phyloP scores from a whole-genome alignment of 208 protist genomes.

The Leishmania guyanensis region DNA sequence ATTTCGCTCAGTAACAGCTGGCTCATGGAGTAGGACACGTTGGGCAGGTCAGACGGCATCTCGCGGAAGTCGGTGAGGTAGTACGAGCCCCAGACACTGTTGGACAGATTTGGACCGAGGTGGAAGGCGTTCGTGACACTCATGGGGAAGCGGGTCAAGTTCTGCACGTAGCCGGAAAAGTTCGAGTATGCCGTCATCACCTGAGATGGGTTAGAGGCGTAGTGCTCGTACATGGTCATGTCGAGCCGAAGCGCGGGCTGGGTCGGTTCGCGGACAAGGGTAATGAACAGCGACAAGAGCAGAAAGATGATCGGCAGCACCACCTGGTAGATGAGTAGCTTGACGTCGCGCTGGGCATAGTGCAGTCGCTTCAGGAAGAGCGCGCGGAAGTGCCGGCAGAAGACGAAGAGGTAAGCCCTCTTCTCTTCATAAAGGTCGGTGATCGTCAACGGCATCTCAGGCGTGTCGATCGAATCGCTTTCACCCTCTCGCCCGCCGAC shows the following conservation, averaged over 20 bases:
- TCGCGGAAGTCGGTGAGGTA: slow-evolving; percentile 33
- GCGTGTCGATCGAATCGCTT: background rate
- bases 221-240: slow-evolving; percentile 66
- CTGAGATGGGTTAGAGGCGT: slow-evolving; percentile 44
- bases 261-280: slow-evolving; percentile 48
- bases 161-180: slow-evolving; percentile 14
- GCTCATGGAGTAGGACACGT: slow-evolving; percentile 47
- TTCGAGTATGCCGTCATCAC: slow-evolving; percentile 40
- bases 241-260: slow-evolving; percentile 67
- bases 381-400: slow-evolving; percentile 68
- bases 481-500: slow-evolving; percentile 10
- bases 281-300: slow-evolving; percentile 72
- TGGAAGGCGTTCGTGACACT: slow-evolving; percentile 34
- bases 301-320: slow-evolving; percentile 77
- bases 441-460: background rate
- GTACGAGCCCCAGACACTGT: slow-evolving; percentile 32
- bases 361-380: slow-evolving; percentile 79
- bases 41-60: slow-evolving; percentile 15
- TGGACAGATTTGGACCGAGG: slow-evolving; percentile 19
- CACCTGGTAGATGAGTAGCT: slow-evolving; percentile 76
- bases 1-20: slow-evolving; percentile 31
- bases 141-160: slow-evolving; percentile 4
- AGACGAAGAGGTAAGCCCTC: slow-evolving; percentile 24
- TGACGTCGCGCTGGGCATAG: slow-evolving; percentile 74
- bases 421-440: slow-evolving; percentile 31